These are phyloP conservation scores for Aureobasidium zeae DNA, from an alignment of 2,329 filamentous ascomycete genomes.

Conservation along the genomic window DNA sequence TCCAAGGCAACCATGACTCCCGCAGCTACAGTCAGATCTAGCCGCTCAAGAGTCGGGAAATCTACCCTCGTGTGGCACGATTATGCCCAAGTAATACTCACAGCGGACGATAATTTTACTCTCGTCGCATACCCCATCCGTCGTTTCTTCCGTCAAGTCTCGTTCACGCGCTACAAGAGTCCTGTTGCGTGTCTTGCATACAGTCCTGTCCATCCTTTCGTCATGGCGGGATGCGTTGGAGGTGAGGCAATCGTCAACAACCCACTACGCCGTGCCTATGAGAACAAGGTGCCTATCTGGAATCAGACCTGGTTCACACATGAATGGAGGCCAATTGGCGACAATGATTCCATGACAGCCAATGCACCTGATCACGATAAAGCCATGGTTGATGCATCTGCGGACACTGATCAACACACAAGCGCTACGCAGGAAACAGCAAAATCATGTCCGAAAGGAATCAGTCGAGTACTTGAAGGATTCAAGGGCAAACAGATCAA, in stretches of 20 bases:
- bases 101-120: slow-evolving; percentile 46
- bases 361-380: not conserved
- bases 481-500: slow-evolving; percentile 29
- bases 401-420: not conserved
- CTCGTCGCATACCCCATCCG: slow-evolving; percentile 42
- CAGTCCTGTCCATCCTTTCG: slow-evolving; percentile 46
- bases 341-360: slow-evolving; percentile 12
- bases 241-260: slow-evolving; percentile 46
- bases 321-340: slow-evolving; percentile 37
- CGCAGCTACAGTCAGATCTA: slow-evolving; percentile 35
- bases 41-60: slow-evolving; percentile 43
- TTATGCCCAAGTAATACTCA: slow-evolving; percentile 44
- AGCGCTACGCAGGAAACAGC: not conserved
- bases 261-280: slow-evolving; percentile 42
- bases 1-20: slow-evolving; percentile 37
- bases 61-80: slow-evolving; percentile 47
- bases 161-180: slow-evolving; percentile 29
- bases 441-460: slow-evolving; percentile 14
- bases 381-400: not conserved
- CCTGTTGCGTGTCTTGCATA: slow-evolving; percentile 36
- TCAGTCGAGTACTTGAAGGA: slow-evolving; percentile 34
- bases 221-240: slow-evolving; percentile 44
- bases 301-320: slow-evolving; percentile 50
- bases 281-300: slow-evolving; percentile 42
- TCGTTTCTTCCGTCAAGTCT: slow-evolving; percentile 41